Evolutionary conservation across 257 asterid genomes (phyloP).

Genomic region (Fraxinus pennsylvanica): DNA sequence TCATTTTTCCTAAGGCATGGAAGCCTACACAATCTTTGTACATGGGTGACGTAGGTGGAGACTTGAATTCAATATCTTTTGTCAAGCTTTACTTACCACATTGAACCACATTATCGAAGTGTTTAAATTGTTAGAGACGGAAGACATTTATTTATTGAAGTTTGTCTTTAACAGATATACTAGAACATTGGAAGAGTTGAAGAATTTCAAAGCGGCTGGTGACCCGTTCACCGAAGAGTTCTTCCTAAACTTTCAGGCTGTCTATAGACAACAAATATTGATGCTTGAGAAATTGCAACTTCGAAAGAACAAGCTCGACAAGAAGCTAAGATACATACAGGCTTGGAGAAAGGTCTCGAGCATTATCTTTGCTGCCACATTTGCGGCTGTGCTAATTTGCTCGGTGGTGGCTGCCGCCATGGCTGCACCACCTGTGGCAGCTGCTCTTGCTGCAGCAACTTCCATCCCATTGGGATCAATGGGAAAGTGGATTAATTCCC

Average conservation of each 20-base stretch:
- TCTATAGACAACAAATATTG: constrained; percentile 55
- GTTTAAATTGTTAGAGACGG: background rate
- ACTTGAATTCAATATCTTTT: background rate
- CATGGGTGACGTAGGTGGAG: background rate
- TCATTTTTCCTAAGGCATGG: background rate
- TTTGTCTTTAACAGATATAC: constrained; percentile 28
- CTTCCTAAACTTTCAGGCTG: constrained; percentile 56
- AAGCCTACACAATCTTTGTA: background rate
- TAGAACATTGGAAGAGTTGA: constrained; percentile 62
- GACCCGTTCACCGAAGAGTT: constrained; percentile 82
- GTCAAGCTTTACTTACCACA: background rate
- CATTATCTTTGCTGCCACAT: constrained; percentile 58
- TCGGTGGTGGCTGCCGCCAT: constrained; percentile 78
- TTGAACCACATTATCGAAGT: background rate
- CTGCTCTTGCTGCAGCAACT: constrained; percentile 65
- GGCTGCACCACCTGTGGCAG: constrained; percentile 68
- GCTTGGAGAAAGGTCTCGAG: constrained; percentile 78
- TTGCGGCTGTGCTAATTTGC: constrained; percentile 63
- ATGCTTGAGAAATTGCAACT: constrained; percentile 73
- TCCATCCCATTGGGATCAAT: constrained; percentile 60
- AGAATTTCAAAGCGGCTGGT: constrained; percentile 61
- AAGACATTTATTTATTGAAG: background rate
- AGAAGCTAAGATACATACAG: constrained; percentile 52
- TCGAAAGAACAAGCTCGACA: constrained; percentile 67
- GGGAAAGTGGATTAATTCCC: constrained; percentile 64